Conservation (phyloP, 768 basidiomycete species). For the Boletus rubescentipes region DNA sequence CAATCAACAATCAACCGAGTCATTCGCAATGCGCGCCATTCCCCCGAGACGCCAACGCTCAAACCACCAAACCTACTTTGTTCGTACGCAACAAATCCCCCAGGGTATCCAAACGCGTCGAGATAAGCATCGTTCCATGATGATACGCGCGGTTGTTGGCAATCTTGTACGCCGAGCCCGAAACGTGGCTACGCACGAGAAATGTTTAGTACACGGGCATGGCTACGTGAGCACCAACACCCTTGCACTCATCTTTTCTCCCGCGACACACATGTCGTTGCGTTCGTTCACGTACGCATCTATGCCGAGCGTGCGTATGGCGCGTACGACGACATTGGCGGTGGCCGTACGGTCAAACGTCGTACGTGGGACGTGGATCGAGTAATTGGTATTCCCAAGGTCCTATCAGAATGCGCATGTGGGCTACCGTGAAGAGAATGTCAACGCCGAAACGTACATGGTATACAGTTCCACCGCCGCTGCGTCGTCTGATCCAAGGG, state of each 20-base stretch:
- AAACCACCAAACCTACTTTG: slow-evolving; percentile 48
- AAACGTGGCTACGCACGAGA: slow-evolving; percentile 58
- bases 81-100: slow-evolving; percentile 66
- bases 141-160: slow-evolving; percentile 90
- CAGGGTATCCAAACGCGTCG: slow-evolving; percentile 69
- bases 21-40: background rate
- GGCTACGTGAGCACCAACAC: too few relatives aligned
- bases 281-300: slow-evolving; percentile 81
- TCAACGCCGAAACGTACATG: slow-evolving; percentile 58
- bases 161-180: slow-evolving; percentile 97
- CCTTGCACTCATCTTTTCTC: slow-evolving; percentile 87
- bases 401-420: slow-evolving; percentile 53
- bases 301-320: slow-evolving; percentile 74
- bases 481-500: slow-evolving; percentile 80
- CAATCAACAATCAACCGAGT: background rate
- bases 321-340: slow-evolving; percentile 72
- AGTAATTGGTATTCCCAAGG: slow-evolving; percentile 95
- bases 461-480: slow-evolving; percentile 95
- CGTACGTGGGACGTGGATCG: slow-evolving; percentile 81
- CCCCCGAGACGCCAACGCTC: background rate
- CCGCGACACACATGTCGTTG: slow-evolving; percentile 85
- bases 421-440: background rate
- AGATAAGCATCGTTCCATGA: slow-evolving; percentile 97
- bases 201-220: background rate
- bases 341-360: slow-evolving; percentile 80